A percentile compares a stretch with the other conserved stretches of the same genome.
Conservation (phyloP, 176 grass and related monocot species). For the Phyllostachys edulis region DNA sequence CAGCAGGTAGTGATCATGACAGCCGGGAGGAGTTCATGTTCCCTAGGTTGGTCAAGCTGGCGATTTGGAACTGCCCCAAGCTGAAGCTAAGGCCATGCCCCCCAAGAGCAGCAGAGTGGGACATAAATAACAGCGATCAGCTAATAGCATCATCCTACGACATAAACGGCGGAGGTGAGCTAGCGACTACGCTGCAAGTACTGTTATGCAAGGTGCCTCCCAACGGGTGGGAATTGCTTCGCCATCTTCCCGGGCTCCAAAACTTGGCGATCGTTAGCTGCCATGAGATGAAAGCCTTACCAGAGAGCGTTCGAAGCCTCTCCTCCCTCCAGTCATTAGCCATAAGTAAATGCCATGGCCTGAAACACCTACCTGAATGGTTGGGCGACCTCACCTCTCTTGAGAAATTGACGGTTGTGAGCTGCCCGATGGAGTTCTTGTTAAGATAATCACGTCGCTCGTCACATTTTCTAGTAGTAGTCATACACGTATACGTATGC, state of each 20-base stretch:
- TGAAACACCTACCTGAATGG: neutral
- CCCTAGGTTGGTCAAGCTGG: neutral
- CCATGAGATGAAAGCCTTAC: constrained; percentile 7
- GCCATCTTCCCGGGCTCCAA: neutral
- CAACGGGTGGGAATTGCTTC: neutral
- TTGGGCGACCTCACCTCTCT: neutral
- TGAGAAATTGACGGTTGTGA: neutral
- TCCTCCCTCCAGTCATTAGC: neutral
- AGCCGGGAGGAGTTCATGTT: constrained; percentile 6
- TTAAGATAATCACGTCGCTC: too few species aligned
- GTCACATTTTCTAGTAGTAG: too few species aligned
- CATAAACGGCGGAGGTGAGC: neutral
- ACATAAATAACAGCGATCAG: neutral
- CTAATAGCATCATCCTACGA: neutral
- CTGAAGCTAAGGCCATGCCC: neutral
- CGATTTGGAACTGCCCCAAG: constrained; percentile 10
- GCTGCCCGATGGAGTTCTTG: neutral
- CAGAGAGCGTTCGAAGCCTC: neutral
- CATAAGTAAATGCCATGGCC: neutral
- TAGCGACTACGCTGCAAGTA: neutral
- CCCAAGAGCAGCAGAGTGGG: constrained; percentile 2
- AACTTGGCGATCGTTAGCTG: neutral
- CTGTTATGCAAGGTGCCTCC: neutral
- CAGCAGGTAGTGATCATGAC: neutral
- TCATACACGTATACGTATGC: too few species aligned